Evolutionary conservation across 345 rosid genomes (phyloP).

Genomic region (Hirschfeldia incana): DNA sequence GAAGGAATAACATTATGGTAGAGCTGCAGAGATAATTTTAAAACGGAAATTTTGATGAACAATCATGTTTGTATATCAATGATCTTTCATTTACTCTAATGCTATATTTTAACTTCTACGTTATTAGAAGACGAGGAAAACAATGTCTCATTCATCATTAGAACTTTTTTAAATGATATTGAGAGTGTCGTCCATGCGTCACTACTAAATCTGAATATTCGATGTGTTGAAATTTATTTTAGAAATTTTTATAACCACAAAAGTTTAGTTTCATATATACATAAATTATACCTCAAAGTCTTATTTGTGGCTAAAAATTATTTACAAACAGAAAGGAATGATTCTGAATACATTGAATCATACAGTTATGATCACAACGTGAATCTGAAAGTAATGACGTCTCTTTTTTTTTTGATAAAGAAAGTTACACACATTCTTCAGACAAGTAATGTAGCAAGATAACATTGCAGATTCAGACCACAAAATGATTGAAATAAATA

Average conservation of each 20-base stretch:
- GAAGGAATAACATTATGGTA: no score
- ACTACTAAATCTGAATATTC: not conserved
- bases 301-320: not conserved
- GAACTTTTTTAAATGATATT: no score
- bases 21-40: no score
- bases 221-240: not conserved
- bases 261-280: not conserved
- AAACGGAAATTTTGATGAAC: not conserved
- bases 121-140: not conserved
- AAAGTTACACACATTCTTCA: not conserved
- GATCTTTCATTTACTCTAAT: not conserved
- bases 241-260: not conserved
- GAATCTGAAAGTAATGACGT: not conserved
- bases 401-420: not conserved
- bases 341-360: not conserved
- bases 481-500: not conserved
- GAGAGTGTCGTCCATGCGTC: no score
- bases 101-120: not conserved
- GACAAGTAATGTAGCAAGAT: constrained; percentile 3
- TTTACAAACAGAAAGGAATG: not conserved
- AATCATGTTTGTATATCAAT: not conserved
- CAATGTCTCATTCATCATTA: not conserved
- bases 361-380: not conserved
- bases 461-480: constrained; percentile 18
- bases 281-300: not conserved